These are phyloP conservation scores for Phtheirospermum japonicum DNA, from an alignment of 257 asterid genomes.

Conservation along the genomic window DNA sequence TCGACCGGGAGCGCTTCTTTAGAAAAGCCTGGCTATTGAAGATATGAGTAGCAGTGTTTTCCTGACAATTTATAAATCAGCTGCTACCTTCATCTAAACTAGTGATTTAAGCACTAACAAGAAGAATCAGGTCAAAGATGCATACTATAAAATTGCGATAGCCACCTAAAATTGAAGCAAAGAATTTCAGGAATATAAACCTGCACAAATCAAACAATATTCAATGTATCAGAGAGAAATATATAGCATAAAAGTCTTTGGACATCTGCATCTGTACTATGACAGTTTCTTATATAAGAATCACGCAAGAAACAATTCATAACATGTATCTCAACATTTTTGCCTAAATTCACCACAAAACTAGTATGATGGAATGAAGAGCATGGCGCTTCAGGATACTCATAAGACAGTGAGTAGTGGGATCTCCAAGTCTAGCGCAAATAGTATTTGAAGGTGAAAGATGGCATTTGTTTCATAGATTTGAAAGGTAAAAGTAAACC, in stretches of 20 bases:
- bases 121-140: conserved; percentile 37
- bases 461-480: not conserved
- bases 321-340: conserved; percentile 18
- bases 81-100: conserved; percentile 31
- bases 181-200: conserved; percentile 80
- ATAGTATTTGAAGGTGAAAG: conserved; percentile 12
- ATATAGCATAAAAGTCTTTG: conserved; percentile 21
- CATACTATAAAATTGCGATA: conserved; percentile 94
- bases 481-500: not conserved
- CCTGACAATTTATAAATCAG: conserved; percentile 44
- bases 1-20: conserved; percentile 91
- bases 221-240: conserved; percentile 22
- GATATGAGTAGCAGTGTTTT: conserved; percentile 76
- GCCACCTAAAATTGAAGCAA: conserved; percentile 94
- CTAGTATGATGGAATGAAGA: conserved; percentile 8
- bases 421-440: conserved; percentile 10
- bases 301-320: conserved; percentile 14
- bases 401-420: conserved; percentile 5
- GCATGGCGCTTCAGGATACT: conserved; percentile 8
- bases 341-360: conserved; percentile 10
- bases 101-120: conserved; percentile 24
- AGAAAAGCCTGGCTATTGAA: conserved; percentile 89
- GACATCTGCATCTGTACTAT: conserved; percentile 23
- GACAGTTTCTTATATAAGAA: conserved; percentile 4
- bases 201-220: conserved; percentile 48